Evolutionary conservation across 306 rosid species (phyloP).

Genomic region (Medicago truncatula): MtrunA17r5.0-ANR NC_053042.1:50874001-50874500

Average conservation of each 20-base stretch:
- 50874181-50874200: too few species aligned
- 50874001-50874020: constrained; percentile 97
- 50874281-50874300: not conserved
- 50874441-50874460: constrained; percentile 68
- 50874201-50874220: too few species aligned
- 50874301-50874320: constrained; percentile 62
- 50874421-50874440: constrained; percentile 70
- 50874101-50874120: too few species aligned
- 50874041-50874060: too few species aligned
- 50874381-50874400: constrained; percentile 50
- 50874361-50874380: constrained; percentile 41
- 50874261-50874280: too few species aligned
- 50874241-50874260: not conserved
- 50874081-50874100: too few species aligned
- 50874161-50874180: too few species aligned
- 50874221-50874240: too few species aligned
- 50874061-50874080: too few species aligned
- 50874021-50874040: constrained; percentile 74
- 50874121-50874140: too few species aligned
- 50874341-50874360: constrained; percentile 64
- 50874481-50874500: constrained; percentile 55
- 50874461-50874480: constrained; percentile 59
- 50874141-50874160: too few species aligned
- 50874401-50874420: constrained; percentile 67
- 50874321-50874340: constrained; percentile 63